Evolutionary conservation across 768 basidiomycete genomes (phyloP), one percentile per base, ranked within the genome.

Genomic region (Pleurotus sapidus): DNA sequence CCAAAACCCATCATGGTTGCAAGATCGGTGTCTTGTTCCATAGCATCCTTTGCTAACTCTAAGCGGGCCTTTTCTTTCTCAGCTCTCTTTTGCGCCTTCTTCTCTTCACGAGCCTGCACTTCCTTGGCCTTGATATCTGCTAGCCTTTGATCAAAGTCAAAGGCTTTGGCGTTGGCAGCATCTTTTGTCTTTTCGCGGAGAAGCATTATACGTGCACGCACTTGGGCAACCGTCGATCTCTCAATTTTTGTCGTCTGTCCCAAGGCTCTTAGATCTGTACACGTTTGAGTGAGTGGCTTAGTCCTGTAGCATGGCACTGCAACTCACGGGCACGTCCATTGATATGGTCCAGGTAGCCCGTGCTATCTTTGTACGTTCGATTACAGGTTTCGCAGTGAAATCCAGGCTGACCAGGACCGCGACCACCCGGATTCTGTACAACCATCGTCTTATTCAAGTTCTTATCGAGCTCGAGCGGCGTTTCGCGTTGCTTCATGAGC

Each of bases 391-490:
- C 95, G 67, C 97, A 99, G 72, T 83, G 89, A 74, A 97, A 99
- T 0, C 95, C 95, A 20, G 95, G 94, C 60, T 94, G 88, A 3
- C 95, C 94, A 15, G 94, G 83, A 1, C 95, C 95, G 60, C 85
- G 81, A 15, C 85, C 91, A 39, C 88, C 84, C 1, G 86, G 83
- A 67, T 89, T 88, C 65, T 92, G 87, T 9, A 99, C 95, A 59
- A 99, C 89, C 82, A 95, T 91, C 0, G 91, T 96, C 81, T 98
- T 98, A 65, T 83, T 83, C 34, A 98, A 80, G 72, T 98, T 97
- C 77, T 95, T 97, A 65, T 97, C 93, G 23, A 99, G 85, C 54
- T 93, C 94, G 6, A 99, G 77, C 20, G 91, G 82, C 0, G 72
- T 77, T 38, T 94, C 94, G 46, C 97, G 88, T 63, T 86, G 88